A percentile compares a stretch with the other conserved stretches of the same genome.
Conservation (phyloP, 257 asterid genomes). For the Solanum pinnatisectum region DNA sequence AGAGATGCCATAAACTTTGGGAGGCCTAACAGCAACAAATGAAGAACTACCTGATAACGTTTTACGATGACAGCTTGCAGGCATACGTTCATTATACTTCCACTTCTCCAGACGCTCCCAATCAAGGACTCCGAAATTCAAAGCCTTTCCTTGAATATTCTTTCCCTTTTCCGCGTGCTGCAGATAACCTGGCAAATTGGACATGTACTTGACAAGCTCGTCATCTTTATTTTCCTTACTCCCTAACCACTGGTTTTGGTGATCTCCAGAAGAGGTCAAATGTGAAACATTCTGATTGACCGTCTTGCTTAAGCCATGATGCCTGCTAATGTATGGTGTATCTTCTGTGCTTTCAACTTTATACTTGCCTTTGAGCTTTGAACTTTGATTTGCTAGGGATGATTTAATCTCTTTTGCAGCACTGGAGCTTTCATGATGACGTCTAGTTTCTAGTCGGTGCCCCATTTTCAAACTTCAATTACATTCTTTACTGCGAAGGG, state of each 20-base stretch:
- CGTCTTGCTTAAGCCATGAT: slow-evolving; percentile 14
- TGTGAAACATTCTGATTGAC: slow-evolving; percentile 17
- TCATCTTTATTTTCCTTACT: slow-evolving; percentile 31
- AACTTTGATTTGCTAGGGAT: slow-evolving; percentile 10
- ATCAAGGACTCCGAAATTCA: slow-evolving; percentile 91
- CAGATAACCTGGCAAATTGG: slow-evolving; percentile 78
- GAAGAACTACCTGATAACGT: slow-evolving; percentile 19
- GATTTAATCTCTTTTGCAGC: slow-evolving; percentile 7
- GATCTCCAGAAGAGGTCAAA: slow-evolving; percentile 21
- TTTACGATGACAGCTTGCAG: slow-evolving; percentile 34
- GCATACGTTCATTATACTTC: slow-evolving; percentile 72
- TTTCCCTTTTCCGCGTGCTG: slow-evolving; percentile 52
- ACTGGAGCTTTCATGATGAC: slow-evolving; percentile 15
- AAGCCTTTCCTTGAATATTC: slow-evolving; percentile 65
- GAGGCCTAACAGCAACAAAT: slow-evolving; percentile 26
- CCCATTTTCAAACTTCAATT: slow-evolving; percentile 28
- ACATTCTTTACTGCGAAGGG: slow-evolving; percentile 1
- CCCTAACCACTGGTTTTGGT: slow-evolving; percentile 14
- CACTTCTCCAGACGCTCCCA: slow-evolving; percentile 84
- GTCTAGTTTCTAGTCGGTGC: slow-evolving; percentile 10
- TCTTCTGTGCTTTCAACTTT: slow-evolving; percentile 27
- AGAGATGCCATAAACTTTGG: slow-evolving; percentile 9
- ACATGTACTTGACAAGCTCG: slow-evolving; percentile 91
- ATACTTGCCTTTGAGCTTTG: slow-evolving; percentile 17
- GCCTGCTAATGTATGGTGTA: slow-evolving; percentile 25